Evolutionary conservation across 768 basidiomycete genomes (phyloP).

Genomic region (Scleroderma citrinum): DNA sequence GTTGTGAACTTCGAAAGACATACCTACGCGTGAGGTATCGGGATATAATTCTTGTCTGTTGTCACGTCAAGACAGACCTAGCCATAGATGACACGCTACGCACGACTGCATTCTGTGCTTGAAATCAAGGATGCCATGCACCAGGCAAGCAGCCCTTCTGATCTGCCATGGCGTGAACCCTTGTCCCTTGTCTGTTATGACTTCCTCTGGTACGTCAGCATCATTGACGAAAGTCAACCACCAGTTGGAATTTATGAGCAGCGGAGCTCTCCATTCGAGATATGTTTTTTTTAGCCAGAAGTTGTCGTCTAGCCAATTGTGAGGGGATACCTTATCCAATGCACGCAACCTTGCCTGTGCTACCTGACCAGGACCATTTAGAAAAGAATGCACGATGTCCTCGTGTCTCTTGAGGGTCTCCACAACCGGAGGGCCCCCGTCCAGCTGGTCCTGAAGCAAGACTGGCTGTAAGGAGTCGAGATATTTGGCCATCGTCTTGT

Average conservation of each 20-base stretch:
- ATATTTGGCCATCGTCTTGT: constrained; percentile 71
- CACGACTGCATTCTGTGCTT: constrained; percentile 61
- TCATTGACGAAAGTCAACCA: constrained; percentile 87
- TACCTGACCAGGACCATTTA: constrained; percentile 5
- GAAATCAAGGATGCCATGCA: constrained; percentile 66
- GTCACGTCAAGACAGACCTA: constrained; percentile 3
- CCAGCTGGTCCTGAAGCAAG: constrained; percentile 65
- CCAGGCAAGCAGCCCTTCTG: constrained; percentile 76
- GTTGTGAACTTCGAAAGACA: not conserved
- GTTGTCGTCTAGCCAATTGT: constrained; percentile 93
- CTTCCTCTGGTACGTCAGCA: constrained; percentile 43
- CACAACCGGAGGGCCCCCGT: constrained; percentile 45
- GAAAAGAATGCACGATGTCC: constrained; percentile 14
- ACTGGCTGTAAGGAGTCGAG: constrained; percentile 77
- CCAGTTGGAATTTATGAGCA: constrained; percentile 93
- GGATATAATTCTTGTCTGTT: constrained; percentile 63
- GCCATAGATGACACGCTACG: constrained; percentile 18
- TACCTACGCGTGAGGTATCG: constrained; percentile 68
- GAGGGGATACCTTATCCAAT: constrained; percentile 73
- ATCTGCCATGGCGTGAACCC: constrained; percentile 77
- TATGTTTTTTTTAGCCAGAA: constrained; percentile 89
- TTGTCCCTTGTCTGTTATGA: constrained; percentile 20
- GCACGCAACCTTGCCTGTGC: constrained; percentile 39
- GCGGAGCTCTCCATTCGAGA: constrained; percentile 78
- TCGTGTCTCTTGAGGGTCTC: constrained; percentile 16